Base-by-base conservation (phyloP, 2,329 filamentous ascomycete genomes). In the Apiospora malaysiana region DNA sequence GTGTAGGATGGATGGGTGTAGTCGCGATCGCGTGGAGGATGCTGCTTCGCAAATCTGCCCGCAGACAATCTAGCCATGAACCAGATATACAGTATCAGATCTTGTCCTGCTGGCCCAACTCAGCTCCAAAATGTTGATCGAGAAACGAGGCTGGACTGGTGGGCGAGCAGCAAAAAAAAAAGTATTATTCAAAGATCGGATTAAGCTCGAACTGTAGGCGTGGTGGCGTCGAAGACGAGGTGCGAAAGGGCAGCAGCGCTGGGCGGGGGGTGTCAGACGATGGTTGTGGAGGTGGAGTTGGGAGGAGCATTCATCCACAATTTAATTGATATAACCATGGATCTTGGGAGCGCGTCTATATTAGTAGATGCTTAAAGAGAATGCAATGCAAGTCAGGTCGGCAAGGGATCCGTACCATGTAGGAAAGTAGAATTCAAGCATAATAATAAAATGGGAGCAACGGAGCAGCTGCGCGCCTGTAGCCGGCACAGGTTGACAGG, bases 151-250 rank as follows among this genome's bases (percentile, higher is more conserved):
- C 56, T 63, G 56, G 18, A n/a, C 27, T 40, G 32, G 27, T 37
- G 56, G 32, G 32, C 56, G 27, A 40, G 27, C 32, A 40, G 32
- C 32, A 32, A 32, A 32, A 40, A 40, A 63, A 40, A 18, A 9
- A n/a, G n/a, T n/a, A n/a, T n/a, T 40, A 63, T 63, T 32, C 56
- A 9, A 40, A 40, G 27, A 63, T 32, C 18, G 27, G 32, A 63
- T 63, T 63, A 63, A 63, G 56, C 32, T 40, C 32, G 56, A 63
- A 63, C 56, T 63, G 56, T 63, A 18, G 56, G 7, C 18, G 14
- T 40, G 56, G 56, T 63, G 56, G 56, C 56, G 56, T 63, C 56
- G 56, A 63, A 63, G 56, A 63, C 27, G 32, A 27, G 37, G 49
- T 14, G 23, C 27, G 32, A 27, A 63, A 23, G 23, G 23, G 49